Base-by-base conservation (phyloP, 805 yeast genomes). In the Ogataea nonfermentans region DNA sequence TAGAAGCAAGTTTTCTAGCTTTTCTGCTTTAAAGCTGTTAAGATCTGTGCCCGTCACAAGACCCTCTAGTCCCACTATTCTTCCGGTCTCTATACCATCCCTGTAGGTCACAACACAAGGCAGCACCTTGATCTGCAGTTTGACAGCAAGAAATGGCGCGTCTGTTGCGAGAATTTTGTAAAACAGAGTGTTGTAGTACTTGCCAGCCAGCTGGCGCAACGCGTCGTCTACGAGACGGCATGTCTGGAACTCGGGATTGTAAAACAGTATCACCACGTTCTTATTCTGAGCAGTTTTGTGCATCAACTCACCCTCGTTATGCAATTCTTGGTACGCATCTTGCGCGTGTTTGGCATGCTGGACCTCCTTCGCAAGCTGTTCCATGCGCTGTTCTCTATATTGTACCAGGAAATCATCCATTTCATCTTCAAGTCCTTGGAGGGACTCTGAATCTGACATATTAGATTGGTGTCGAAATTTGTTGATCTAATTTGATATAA, bases 141-240 rank as follows among this genome's bases (percentile, higher is more conserved):
- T 79, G 2, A 77, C 63, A 4, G 79, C 87, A 31, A 88, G 63
- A 53, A 87, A 87, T 3, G 95, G 89, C 1, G 90, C 84, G 26
- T 73, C 63, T 24, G 68, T 73, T 0, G 85, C 95, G 39, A 72
- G 67, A 4, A 84, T 71, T 32, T 73, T 68, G 14, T 73, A 59
- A 43, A 83, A 76, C 41, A 67, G 68, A 1, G 84, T 67, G 2
- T 66, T 63, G 32, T 81, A 53, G 60, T 86, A 85, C 46, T 73
- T 76, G 41, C 69, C 70, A 1, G 91, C 78, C 6, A 86, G 52
- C 13, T 58, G 50, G 29, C 51, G 58, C 49, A 52, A 62, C 45
- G 70, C 67, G 4, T 65, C 56, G 44, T 79, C 75, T 83, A 86
- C 76, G 14, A 68, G 59, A 31, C 62, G 55, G 61, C 95, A 86